phyloP scores from a whole-genome alignment of 2,329 filamentous ascomycete species.

The Rhynchosporium graminicola region DNA sequence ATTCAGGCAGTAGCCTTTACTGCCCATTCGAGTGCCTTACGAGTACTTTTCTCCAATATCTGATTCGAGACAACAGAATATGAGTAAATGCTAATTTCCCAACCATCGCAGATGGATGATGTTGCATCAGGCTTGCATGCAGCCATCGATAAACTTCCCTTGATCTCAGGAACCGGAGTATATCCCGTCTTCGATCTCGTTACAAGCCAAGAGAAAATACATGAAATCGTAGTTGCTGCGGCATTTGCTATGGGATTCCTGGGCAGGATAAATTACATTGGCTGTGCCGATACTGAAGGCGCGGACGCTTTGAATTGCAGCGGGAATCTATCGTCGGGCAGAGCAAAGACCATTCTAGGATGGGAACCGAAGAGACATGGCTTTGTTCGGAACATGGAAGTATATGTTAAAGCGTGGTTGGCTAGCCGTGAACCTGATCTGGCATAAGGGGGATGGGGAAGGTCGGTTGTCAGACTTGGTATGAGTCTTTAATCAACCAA shows the following conservation, averaged over 20 bases:
- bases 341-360: constrained; percentile 40
- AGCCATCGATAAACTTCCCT: constrained; percentile 41
- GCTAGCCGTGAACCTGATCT: not conserved
- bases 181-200: constrained; percentile 45
- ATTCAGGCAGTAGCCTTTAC: too few relatives aligned
- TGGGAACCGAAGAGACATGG: constrained; percentile 41
- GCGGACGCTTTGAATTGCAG: constrained; percentile 34
- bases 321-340: constrained; percentile 32
- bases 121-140: constrained; percentile 40
- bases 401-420: constrained; percentile 28
- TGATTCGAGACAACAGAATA: too few relatives aligned
- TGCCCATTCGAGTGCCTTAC: too few relatives aligned
- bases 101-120: constrained; percentile 39
- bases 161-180: constrained; percentile 34
- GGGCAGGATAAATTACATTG: constrained; percentile 36
- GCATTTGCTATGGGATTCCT: constrained; percentile 35
- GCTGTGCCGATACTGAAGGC: constrained; percentile 35
- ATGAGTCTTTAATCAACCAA: not conserved
- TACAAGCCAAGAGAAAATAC: constrained; percentile 40
- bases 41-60: too few relatives aligned
- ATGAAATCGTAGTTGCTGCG: constrained; percentile 37
- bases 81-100: too few relatives aligned
- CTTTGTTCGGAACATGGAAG: constrained; percentile 28
- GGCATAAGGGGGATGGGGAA: not conserved
- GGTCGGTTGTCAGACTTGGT: not conserved